Conservation (phyloP, 2,329 filamentous ascomycete species). For the Diaporthe vexans region DNA sequence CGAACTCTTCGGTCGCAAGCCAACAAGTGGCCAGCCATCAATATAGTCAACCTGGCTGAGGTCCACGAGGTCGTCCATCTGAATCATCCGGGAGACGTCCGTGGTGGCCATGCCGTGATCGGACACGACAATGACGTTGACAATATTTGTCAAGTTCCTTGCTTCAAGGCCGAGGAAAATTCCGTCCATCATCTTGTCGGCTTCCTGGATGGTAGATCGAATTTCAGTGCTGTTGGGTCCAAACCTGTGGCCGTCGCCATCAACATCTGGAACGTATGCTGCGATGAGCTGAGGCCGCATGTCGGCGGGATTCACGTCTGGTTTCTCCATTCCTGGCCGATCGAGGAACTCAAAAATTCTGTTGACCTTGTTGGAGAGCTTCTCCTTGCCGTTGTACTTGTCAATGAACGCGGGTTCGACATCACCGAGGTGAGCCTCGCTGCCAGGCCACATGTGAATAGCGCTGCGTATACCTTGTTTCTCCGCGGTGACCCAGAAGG, state of each 20-base stretch:
- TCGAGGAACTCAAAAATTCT: constrained; percentile 89
- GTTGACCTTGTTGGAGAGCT: constrained; percentile 80
- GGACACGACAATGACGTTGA: constrained; percentile 96
- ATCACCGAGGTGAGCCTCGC: constrained; percentile 84
- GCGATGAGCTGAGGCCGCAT: constrained; percentile 91
- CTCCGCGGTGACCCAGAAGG: constrained; percentile 94
- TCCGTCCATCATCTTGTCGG: constrained; percentile 84
- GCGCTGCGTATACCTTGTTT: constrained; percentile 82
- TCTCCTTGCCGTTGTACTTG: constrained; percentile 84
- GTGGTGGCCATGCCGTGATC: constrained; percentile 99
- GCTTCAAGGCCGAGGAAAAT: constrained; percentile 82
- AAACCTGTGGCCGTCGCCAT: constrained; percentile 86
- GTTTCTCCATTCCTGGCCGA: constrained; percentile 78
- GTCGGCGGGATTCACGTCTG: constrained; percentile 61
- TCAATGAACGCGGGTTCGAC: constrained; percentile 86
- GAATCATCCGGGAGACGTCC: constrained; percentile 82
- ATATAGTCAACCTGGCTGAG: constrained; percentile 82
- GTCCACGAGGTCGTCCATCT: constrained; percentile 91
- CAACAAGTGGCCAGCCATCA: constrained; percentile 95
- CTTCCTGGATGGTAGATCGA: constrained; percentile 79
- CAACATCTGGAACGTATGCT: constrained; percentile 94
- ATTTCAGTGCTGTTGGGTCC: constrained; percentile 98
- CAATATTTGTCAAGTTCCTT: constrained; percentile 88
- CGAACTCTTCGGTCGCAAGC: constrained; percentile 82
- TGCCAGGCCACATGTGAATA: constrained; percentile 99